Base-by-base conservation (phyloP, 129 eudicot genomes). In the Helichrysum umbraculigerum region DNA sequence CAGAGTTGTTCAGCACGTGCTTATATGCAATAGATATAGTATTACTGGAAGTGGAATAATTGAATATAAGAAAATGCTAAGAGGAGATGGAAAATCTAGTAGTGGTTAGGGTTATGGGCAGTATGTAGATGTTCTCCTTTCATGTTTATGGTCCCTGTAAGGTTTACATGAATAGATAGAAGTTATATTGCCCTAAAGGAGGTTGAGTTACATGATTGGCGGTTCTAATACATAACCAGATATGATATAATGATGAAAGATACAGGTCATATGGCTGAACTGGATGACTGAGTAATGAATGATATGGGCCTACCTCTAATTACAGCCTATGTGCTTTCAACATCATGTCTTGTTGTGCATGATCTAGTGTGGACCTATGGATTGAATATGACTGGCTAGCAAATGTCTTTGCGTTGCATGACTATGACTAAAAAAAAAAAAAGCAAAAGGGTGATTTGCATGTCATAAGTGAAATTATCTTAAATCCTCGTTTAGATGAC, bases 281-380 rank as follows among this genome's bases (percentile, higher is more conserved):
- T 59, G 70, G 64, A 77, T 35, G 35, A 39, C 50, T 22, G 30
- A 19, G 32, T 42, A 30, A 59, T 60, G 16, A 78, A 58, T 39
- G 58, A 60, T 70, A 29, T 1, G 82, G 78, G 17, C 73, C 73
- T 79, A 79, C 73, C 33, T 33, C 4, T 51, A 63, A 16, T 70
- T 68, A 39, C 77, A 70, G 22, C 65, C 65, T 79, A 8, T 34
- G 56, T 62, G 57, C 78, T 71, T 71, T 71, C 78, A 71, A 47
- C 65, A 47, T 59, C 66, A 61, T 39, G 29, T 63, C 52, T 44
- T 68, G 35, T 32, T 71, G 64, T 64, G 33, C 42, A 57, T 79
- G 72, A 25, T 79, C 73, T 72, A 17, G 73, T 63, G 77, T 78
- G 78, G 78, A 50, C 78, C 78, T 50, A 71, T 62, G 66, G 65